These are phyloP conservation scores for Stereocaulon alpinum DNA, from an alignment of 495 filamentous ascomycete genomes.

Conservation along the genomic window DNA sequence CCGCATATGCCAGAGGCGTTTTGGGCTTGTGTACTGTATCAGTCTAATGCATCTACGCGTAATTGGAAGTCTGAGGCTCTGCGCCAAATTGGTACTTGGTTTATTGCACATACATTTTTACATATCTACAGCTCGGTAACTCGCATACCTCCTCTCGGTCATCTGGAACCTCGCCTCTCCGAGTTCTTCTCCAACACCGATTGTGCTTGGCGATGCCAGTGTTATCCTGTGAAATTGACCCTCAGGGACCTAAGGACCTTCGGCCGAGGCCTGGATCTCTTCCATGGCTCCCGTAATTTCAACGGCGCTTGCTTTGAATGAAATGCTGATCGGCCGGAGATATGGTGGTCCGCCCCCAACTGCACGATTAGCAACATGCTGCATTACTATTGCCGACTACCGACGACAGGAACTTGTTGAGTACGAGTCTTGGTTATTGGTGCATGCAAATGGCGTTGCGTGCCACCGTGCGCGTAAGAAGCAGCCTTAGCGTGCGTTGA, in stretches of 20 bases:
- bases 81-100: background rate
- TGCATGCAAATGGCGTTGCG: conserved; percentile 3
- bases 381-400: conserved; percentile 1
- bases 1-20: conserved; percentile 1
- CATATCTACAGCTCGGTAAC: background rate
- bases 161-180: background rate
- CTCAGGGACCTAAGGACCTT: background rate
- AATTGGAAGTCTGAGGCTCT: background rate
- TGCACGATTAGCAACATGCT: background rate
- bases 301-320: conserved; percentile 1
- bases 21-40: conserved; percentile 2
- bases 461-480: background rate
- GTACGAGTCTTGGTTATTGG: background rate
- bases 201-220: too few relatives aligned
- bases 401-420: background rate
- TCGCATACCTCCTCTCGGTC: background rate
- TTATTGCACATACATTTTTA: conserved; percentile 2
- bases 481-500: background rate
- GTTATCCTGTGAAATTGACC: background rate
- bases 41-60: background rate
- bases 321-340: background rate
- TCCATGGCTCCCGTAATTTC: background rate
- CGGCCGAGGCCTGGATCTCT: background rate
- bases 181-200: too few relatives aligned
- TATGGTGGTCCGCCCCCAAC: background rate